phyloP scores from a whole-genome alignment of 352 stramenopile genomes.

The Phytophthora multivora region DNA sequence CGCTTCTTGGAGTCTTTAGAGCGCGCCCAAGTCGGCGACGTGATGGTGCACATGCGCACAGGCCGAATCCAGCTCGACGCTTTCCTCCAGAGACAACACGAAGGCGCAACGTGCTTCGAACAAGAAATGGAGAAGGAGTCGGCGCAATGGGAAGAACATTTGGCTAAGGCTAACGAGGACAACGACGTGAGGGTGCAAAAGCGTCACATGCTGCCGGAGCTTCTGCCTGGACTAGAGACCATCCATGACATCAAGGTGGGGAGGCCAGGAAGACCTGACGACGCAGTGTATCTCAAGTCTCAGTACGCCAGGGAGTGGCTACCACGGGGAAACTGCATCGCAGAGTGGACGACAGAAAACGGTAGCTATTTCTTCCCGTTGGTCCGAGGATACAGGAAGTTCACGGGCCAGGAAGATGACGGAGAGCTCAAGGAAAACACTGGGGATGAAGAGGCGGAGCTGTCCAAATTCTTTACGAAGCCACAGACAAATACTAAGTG shows the following conservation, averaged over 20 bases:
- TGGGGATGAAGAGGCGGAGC: conserved; percentile 32
- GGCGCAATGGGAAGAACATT: conserved; percentile 48
- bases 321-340: conserved; percentile 78
- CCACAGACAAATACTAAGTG: conserved; percentile 45
- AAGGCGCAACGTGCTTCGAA: conserved; percentile 37
- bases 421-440: conserved; percentile 47
- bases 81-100: conserved; percentile 51
- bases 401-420: conserved; percentile 83
- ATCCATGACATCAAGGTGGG: conserved; percentile 73
- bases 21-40: conserved; percentile 13
- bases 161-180: conserved; percentile 33
- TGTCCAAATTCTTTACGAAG: conserved; percentile 84
- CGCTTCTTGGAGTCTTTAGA: conserved; percentile 43
- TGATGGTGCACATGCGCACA: conserved; percentile 50
- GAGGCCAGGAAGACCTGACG: conserved; percentile 63
- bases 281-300: conserved; percentile 69
- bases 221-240: conserved; percentile 39
- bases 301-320: conserved; percentile 71
- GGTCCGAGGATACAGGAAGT: conserved; percentile 79
- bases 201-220: conserved; percentile 40
- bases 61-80: conserved; percentile 56
- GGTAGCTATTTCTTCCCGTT: conserved; percentile 51
- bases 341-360: conserved; percentile 35
- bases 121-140: conserved; percentile 42
- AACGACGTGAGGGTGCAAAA: conserved; percentile 49